Conservation (phyloP, 116 monocot genomes). For the Iris pallida region DNA sequence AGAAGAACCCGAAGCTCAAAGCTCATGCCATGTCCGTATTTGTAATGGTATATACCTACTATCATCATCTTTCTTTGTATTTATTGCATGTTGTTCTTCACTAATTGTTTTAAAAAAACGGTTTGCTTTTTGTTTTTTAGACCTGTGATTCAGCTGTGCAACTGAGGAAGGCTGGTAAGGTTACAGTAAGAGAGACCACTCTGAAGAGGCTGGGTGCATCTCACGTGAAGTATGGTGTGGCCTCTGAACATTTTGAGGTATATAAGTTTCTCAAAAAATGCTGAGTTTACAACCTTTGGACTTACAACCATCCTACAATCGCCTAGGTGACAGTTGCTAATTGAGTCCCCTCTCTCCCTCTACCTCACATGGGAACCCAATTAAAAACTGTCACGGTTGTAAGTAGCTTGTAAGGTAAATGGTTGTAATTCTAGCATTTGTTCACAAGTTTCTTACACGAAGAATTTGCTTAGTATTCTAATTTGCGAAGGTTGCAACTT, state of each 20-base stretch:
- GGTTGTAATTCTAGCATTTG: no score
- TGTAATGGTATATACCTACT: conserved; percentile 39
- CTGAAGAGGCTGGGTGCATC: conserved; percentile 61
- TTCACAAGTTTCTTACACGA: no score
- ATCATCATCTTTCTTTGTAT: background rate
- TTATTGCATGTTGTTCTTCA: background rate
- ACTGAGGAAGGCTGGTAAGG: conserved; percentile 59
- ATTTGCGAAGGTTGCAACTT: no score
- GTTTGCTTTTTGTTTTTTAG: conserved; percentile 22
- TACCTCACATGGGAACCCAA: no score
- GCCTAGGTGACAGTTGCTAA: no score
- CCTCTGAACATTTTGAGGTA: conserved; percentile 71
- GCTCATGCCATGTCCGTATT: conserved; percentile 72
- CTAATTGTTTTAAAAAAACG: background rate
- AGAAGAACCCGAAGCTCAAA: conserved; percentile 83
- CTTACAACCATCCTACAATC: no score
- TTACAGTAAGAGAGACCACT: conserved; percentile 75
- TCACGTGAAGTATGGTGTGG: conserved; percentile 64
- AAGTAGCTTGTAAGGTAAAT: no score
- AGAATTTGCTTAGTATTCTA: no score
- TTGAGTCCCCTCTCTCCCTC: no score
- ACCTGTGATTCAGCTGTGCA: conserved; percentile 79
- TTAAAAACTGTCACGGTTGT: no score
- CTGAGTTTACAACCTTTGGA: no score
- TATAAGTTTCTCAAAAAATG: no score